Evolutionary conservation across 108 stramenopile species (phyloP), one percentile per base, ranked within the genome.

Genomic region (Pseudonitzschia pungens): DNA sequence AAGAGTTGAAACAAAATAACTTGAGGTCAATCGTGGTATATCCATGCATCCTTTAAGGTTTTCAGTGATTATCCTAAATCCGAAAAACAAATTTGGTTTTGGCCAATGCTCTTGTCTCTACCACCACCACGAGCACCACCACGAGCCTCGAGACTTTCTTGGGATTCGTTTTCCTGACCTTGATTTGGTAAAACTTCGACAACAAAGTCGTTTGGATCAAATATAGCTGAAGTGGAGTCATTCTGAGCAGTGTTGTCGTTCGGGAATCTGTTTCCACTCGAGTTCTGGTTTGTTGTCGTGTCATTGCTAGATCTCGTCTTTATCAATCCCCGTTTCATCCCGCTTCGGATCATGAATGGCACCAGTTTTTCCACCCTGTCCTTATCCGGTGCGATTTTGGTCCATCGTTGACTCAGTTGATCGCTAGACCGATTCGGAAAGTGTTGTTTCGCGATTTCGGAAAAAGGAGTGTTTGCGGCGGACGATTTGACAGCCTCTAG

Each of bases 391-490:
- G 81, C 78, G 44, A 85, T 69, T 40, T 79, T 72, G 24, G 50
- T 40, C 85, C 82, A 86, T 20, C 82, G 77, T 16, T 72, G 42
- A 52, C 36, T 28, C 20, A 86, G 15, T 41, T 71, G 56, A 14
- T 77, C 69, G 43, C 60, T 33, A 9, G 69, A 54, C 54, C 85
- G 73, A 73, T 81, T 55, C 42, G 82, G 85, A 72, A 83, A 82
- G 52, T 77, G 73, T 26, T 67, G 59, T 33, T 28, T 28, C 0
- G 55, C 62, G 66, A 70, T 68, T 33, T 70, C 71, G 15, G 55
- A 72, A 72, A 51, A 45, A 42, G 43, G 69, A 40, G 32, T 58
- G 22, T 24, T 59, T 15, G 42, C 36, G 45, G 27, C 43, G 11
- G 56, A 59, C 50, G 60, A 31, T 18, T 28, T 33, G n/a, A 62